These are phyloP conservation scores for Parachaetomium inaequale DNA, from an alignment of 495 filamentous ascomycete genomes.

Conservation along the genomic window DNA sequence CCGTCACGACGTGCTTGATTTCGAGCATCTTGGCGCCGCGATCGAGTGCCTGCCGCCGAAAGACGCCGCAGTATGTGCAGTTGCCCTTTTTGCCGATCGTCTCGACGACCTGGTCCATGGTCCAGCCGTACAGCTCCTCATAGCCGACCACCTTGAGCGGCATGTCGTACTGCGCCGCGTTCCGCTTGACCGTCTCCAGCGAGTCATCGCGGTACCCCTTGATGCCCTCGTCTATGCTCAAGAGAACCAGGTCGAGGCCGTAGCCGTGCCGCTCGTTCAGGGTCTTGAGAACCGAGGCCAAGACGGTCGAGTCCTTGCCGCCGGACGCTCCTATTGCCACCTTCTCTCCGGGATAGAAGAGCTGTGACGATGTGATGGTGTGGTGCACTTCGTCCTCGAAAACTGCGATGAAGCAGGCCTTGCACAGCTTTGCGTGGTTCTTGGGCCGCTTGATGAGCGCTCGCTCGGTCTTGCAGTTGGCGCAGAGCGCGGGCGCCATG, in stretches of 20 bases:
- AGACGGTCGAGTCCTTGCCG: constrained; percentile 95
- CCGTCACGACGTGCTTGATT: constrained; percentile 93
- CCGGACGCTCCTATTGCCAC: constrained; percentile 95
- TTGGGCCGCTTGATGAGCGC: constrained; percentile 92
- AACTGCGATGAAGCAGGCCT: constrained; percentile 73
- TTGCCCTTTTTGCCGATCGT: constrained; percentile 98
- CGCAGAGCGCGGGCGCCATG: constrained; percentile 60
- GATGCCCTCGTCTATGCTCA: constrained; percentile 96
- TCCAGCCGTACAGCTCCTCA: constrained; percentile 95
- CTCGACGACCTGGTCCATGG: constrained; percentile 96
- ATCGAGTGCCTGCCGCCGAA: constrained; percentile 90
- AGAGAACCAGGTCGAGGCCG: constrained; percentile 76
- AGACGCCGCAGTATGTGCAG: constrained; percentile 98
- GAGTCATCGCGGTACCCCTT: constrained; percentile 94
- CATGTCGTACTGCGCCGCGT: constrained; percentile 86
- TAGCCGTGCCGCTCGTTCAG: constrained; percentile 87
- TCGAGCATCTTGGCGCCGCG: constrained; percentile 82
- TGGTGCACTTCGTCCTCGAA: constrained; percentile 94
- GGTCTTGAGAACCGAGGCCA: constrained; percentile 91
- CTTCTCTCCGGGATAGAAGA: constrained; percentile 81
- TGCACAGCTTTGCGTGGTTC: constrained; percentile 89
- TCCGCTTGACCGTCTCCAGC: constrained; percentile 92
- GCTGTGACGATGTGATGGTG: constrained; percentile 71
- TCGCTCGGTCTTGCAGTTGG: constrained; percentile 67
- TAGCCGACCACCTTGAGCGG: constrained; percentile 88